Evolutionary conservation across 2,329 filamentous ascomycete species (phyloP).

Genomic region (Corynespora cassiicola): DNA sequence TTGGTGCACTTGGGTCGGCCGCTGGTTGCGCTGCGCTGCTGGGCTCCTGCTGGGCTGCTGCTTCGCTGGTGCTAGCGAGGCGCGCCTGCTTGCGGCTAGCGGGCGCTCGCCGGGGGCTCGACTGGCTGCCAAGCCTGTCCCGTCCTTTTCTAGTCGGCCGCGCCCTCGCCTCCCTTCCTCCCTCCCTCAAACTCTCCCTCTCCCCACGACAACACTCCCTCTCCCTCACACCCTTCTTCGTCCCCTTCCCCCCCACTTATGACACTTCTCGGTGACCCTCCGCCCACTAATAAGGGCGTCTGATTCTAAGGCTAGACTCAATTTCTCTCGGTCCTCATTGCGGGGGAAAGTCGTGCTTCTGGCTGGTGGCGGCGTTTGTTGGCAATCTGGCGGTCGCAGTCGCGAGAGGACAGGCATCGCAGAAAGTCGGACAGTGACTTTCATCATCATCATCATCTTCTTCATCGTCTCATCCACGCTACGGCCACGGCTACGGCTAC

Average conservation of each 20-base stretch:
- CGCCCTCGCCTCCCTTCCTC: slow-evolving; percentile 28
- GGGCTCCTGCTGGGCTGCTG: too few relatives aligned
- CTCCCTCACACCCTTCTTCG: slow-evolving; percentile 29
- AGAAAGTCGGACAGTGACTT: too few relatives aligned
- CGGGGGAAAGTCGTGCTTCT: slow-evolving; percentile 37
- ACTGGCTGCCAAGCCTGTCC: slow-evolving; percentile 22
- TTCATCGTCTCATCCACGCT: too few relatives aligned
- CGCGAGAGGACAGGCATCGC: slow-evolving; percentile 30
- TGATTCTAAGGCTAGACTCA: slow-evolving; percentile 43
- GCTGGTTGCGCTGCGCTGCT: too few relatives aligned
- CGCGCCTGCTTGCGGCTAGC: too few relatives aligned
- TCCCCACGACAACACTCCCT: slow-evolving; percentile 15
- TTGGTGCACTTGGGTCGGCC: too few relatives aligned
- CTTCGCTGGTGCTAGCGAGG: too few relatives aligned
- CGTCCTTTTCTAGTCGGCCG: slow-evolving; percentile 18
- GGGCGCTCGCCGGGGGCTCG: too few relatives aligned
- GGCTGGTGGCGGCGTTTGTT: slow-evolving; percentile 39
- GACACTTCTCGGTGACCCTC: slow-evolving; percentile 44
- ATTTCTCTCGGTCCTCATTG: slow-evolving; percentile 34
- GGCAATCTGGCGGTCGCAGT: slow-evolving; percentile 31
- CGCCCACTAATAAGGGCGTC: slow-evolving; percentile 48
- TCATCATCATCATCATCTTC: too few relatives aligned
- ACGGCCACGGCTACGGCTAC: too few relatives aligned
- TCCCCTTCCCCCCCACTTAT: slow-evolving; percentile 39
- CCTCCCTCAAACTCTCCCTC: slow-evolving; percentile 32